Percentiles rank a stretch among this genome's conserved stretches.
Conservation (phyloP, 768 basidiomycete genomes). For the Suillus weaverae region DNA sequence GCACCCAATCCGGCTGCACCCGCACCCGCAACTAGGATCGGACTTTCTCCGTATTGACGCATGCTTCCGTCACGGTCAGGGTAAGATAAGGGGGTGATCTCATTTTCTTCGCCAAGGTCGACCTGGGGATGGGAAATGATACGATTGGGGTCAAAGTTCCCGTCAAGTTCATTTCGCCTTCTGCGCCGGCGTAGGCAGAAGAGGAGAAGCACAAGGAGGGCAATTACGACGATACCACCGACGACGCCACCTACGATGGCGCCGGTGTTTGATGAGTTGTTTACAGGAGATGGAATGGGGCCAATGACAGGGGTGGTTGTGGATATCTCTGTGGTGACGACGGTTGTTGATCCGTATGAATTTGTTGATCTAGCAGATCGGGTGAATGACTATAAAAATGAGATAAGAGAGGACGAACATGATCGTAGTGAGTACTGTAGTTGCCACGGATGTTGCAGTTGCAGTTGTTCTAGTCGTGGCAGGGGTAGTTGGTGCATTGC, state of each 20-base stretch:
- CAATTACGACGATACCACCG: conserved; percentile 41
- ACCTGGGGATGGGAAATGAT: conserved; percentile 32
- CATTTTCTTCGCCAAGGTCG: conserved; percentile 32
- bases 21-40: conserved; percentile 9
- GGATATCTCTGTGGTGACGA: conserved; percentile 20
- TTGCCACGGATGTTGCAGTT: conserved; percentile 1
- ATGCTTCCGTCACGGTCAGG: conserved; percentile 18
- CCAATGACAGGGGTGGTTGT: conserved; percentile 13
- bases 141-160: conserved; percentile 49
- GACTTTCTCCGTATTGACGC: conserved; percentile 23
- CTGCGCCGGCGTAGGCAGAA: conserved; percentile 28
- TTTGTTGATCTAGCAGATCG: conserved; percentile 20
- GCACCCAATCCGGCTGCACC: background rate
- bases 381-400: too few relatives aligned
- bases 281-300: background rate
- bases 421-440: conserved; percentile 7
- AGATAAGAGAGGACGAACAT: conserved; percentile 19
- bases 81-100: conserved; percentile 18
- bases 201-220: conserved; percentile 28
- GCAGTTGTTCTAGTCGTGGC: background rate
- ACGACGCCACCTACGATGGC: conserved; percentile 54
- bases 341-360: conserved; percentile 19
- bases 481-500: background rate
- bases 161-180: conserved; percentile 42
- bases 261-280: conserved; percentile 23